A percentile compares a stretch with the other conserved stretches of the same genome.
Conservation (phyloP, 2,329 filamentous ascomycete species). For the Ophiocordyceps australis region DNA sequence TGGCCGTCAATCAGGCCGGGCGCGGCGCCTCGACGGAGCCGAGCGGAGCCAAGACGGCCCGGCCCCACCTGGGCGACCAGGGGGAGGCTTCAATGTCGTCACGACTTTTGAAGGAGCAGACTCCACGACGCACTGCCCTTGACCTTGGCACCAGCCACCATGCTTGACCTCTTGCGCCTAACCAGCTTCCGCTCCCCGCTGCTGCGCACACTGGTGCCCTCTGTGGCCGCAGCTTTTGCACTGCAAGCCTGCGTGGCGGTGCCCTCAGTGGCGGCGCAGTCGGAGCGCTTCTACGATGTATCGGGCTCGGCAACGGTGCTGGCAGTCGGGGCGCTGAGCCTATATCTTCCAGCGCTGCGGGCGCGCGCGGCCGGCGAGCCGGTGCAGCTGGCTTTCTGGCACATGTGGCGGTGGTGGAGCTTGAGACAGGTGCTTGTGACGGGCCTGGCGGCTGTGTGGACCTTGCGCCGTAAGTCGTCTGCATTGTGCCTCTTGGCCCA, state of each 20-base stretch:
- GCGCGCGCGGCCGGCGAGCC: slow-evolving; percentile 22
- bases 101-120: slow-evolving; percentile 1
- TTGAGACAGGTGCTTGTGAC: slow-evolving; percentile 34
- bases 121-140: neutral
- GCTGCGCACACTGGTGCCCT: slow-evolving; percentile 42
- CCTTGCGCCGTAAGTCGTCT: slow-evolving; percentile 29
- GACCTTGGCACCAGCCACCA: slow-evolving; percentile 12
- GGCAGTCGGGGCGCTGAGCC: slow-evolving; percentile 40
- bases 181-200: slow-evolving; percentile 45
- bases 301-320: slow-evolving; percentile 50
- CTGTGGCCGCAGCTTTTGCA: slow-evolving; percentile 41
- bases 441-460: slow-evolving; percentile 33
- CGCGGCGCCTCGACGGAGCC: no score
- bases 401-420: slow-evolving; percentile 20
- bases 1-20: no score
- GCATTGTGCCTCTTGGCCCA: no score
- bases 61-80: no score
- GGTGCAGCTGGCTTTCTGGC: slow-evolving; percentile 13
- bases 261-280: slow-evolving; percentile 39
- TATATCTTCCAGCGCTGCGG: slow-evolving; percentile 41
- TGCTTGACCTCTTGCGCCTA: slow-evolving; percentile 31
- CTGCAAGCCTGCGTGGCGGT: slow-evolving; percentile 44
- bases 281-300: slow-evolving; percentile 51
- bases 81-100: no score
- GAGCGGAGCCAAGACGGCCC: no score